A percentile compares a stretch with the other conserved stretches of the same genome.
These are phyloP conservation scores for Cutaneotrichosporon cavernicola DNA, from an alignment of 1,284 basidiomycete species.

Conservation along the genomic window DNA sequence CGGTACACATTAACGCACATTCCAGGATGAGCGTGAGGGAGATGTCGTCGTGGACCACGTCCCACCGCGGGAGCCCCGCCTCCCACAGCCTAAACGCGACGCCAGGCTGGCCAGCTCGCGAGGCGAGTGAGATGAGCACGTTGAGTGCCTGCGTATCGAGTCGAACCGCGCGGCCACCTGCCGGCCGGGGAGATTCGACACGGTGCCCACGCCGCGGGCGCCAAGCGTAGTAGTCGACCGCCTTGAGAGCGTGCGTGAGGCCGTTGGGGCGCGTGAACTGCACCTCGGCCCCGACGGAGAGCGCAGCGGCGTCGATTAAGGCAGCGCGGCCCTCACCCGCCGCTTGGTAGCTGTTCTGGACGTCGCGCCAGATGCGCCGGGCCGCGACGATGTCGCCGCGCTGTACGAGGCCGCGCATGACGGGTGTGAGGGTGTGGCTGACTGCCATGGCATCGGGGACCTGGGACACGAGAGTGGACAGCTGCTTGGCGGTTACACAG, in stretches of 20 bases:
- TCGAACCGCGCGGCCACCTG: constrained; percentile 12
- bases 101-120: constrained; percentile 18
- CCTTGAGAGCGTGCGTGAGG: constrained; percentile 28
- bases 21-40: constrained; percentile 40
- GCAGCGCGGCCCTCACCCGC: constrained; percentile 8
- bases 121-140: constrained; percentile 34
- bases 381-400: constrained; percentile 27
- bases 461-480: constrained; percentile 24
- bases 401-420: constrained; percentile 32
- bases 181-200: neutral
- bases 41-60: constrained; percentile 34
- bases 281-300: constrained; percentile 35
- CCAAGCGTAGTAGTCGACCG: constrained; percentile 34
- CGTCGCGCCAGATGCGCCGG: constrained; percentile 30
- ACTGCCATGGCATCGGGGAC: constrained; percentile 23
- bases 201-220: neutral
- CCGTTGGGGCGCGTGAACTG: constrained; percentile 12
- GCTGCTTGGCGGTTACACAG: constrained; percentile 13
- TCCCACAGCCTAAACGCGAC: constrained; percentile 41
- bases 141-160: constrained; percentile 41
- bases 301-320: constrained; percentile 30
- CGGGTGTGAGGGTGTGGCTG: constrained; percentile 32
- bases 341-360: constrained; percentile 19
- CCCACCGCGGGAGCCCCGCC: constrained; percentile 41
- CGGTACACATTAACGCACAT: constrained; percentile 25